Evolutionary conservation across 2,329 filamentous ascomycete species (phyloP).

Genomic region (Hypoxylon sp.): DNA sequence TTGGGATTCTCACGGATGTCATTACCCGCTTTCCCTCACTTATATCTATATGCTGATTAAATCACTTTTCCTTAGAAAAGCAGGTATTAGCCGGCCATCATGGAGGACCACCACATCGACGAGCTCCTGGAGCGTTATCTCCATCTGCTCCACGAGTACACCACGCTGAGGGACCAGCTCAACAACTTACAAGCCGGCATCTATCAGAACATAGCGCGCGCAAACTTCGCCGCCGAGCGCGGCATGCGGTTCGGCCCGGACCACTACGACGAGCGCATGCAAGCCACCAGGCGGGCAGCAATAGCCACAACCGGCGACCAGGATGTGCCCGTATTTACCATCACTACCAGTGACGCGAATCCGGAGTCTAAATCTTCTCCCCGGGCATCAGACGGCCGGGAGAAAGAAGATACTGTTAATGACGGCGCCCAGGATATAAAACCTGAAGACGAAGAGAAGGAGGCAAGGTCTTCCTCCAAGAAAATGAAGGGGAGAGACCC

Average conservation of each 20-base stretch:
- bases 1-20: neutral
- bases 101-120: conserved; percentile 65
- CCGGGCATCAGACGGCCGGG: neutral
- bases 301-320: conserved; percentile 38
- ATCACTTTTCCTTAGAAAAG: neutral
- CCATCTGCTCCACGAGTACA: conserved; percentile 74
- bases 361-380: conserved; percentile 20
- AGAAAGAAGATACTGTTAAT: conserved; percentile 24
- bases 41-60: too few species aligned
- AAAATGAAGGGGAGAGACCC: conserved; percentile 62
- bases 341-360: conserved; percentile 33
- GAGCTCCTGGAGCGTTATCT: conserved; percentile 75
- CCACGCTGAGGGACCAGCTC: conserved; percentile 67
- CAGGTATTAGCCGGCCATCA: conserved; percentile 35
- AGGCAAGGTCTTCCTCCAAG: conserved; percentile 1
- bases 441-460: conserved; percentile 37
- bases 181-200: conserved; percentile 66
- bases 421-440: conserved; percentile 3
- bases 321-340: conserved; percentile 43
- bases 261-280: conserved; percentile 80
- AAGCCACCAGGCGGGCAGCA: conserved; percentile 64
- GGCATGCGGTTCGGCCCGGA: conserved; percentile 75
- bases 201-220: conserved; percentile 74
- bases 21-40: neutral
- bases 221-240: conserved; percentile 77